Base-by-base conservation (phyloP, 106 monocot genomes). In the Agapanthus africanus region DNA sequence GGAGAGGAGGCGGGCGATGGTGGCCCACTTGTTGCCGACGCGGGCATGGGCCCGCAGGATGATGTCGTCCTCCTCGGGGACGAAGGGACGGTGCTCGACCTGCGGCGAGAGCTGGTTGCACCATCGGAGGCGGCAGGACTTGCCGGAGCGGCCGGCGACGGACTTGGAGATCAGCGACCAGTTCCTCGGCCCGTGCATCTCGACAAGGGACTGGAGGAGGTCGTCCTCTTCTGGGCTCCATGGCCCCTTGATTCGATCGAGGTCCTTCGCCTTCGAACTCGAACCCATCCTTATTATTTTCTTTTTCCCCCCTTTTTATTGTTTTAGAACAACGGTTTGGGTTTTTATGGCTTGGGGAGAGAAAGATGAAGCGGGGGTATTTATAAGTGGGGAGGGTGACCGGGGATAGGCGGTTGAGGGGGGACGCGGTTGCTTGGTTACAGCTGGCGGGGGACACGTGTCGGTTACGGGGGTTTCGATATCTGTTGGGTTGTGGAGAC, bases 21-120 rank as follows among this genome's bases (percentile, higher is more conserved):
- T 88, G 6, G 88, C 88, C 88, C 88, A 88, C 81, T 84, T 84
- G 79, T 88, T 88, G 15, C 88, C 88, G 66, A 81, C 81, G 19
- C 77, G 69, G 33, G 61, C 40, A 65, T 89, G 88, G 2, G 88
- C 85, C 34, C 71, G 69, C 68, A 89, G 49, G 77, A 85, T 89
- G 69, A 63, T 77, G 19, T 76, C 81, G 56, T 89, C 84, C 65
- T 84, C 84, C 59, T 80, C 80, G 0, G 69, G 22, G 0, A 76
- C 70, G 70, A 84, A 84, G 16, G 84, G 80, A 4, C 84, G 84
- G 84, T 80, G 84, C 70, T 84, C 84, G 8, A 84, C 84, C 65
- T 80, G 73, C 23, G 84, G 84, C 4, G 84, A 84, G 32, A 84
- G 70, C 71, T 84, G 84, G 66, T 84, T 84, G 40, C 84, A 84